Conservation (phyloP, 2,329 filamentous ascomycete species). For the Trichoderma arundinaceum region DNA sequence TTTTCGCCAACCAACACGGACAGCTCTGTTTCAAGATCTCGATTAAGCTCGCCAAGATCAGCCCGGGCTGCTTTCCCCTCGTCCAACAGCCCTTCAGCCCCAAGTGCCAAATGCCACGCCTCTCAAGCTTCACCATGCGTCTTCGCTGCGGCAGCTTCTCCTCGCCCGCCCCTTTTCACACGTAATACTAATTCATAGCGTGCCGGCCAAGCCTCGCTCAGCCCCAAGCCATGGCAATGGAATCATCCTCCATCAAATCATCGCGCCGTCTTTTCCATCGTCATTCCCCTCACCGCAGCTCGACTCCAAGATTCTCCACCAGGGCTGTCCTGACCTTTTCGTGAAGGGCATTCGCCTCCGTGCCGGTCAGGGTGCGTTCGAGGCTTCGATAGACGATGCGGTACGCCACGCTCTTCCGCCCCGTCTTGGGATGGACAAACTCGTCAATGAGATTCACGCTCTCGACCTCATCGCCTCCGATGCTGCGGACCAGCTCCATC, state of each 20-base stretch:
- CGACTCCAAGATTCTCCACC: slow-evolving; percentile 75
- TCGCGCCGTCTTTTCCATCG: neutral
- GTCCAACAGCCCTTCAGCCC: neutral
- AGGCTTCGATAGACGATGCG: slow-evolving; percentile 91
- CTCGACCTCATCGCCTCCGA: slow-evolving; percentile 84
- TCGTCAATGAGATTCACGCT: slow-evolving; percentile 84
- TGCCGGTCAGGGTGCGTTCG: slow-evolving; percentile 86
- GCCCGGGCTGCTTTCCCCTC: neutral
- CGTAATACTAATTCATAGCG: slow-evolving; percentile 13
- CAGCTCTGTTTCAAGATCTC: slow-evolving; percentile 22
- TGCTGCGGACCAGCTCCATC: slow-evolving; percentile 89
- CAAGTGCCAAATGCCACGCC: neutral
- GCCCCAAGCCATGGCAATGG: slow-evolving; percentile 3
- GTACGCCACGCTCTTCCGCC: slow-evolving; percentile 85
- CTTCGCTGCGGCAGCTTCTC: neutral
- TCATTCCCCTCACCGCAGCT: slow-evolving; percentile 50
- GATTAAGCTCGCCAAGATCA: slow-evolving; percentile 21
- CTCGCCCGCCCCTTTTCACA: slow-evolving; percentile 10
- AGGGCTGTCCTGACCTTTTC: slow-evolving; percentile 68
- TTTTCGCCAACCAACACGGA: neutral
- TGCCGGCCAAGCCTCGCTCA: slow-evolving; percentile 22
- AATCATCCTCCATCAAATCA: neutral
- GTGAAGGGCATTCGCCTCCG: slow-evolving; percentile 80
- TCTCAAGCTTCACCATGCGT: neutral
- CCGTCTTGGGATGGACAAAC: slow-evolving; percentile 86